Conservation (phyloP, 345 rosid species). For the Aurinia saxatilis region DNA sequence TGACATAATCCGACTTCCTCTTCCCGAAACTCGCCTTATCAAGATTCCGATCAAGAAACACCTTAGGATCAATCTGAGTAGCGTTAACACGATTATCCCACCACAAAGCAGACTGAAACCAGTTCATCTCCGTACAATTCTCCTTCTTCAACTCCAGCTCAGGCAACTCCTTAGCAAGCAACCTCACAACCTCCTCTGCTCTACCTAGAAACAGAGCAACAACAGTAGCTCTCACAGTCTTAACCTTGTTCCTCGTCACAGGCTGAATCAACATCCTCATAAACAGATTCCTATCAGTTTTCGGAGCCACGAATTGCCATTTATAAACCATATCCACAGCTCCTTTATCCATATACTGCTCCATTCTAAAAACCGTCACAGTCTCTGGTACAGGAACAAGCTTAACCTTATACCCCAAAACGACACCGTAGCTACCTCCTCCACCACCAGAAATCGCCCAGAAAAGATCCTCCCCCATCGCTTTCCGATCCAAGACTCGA, state of each 20-base stretch:
- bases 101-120: constrained; percentile 53
- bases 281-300: constrained; percentile 37
- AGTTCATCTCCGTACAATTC: constrained; percentile 43
- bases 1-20: constrained; percentile 66
- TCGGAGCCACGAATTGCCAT: constrained; percentile 54
- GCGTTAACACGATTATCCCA: constrained; percentile 35
- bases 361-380: constrained; percentile 47
- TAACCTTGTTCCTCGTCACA: constrained; percentile 28
- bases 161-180: constrained; percentile 40
- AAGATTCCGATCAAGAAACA: constrained; percentile 33
- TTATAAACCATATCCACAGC: constrained; percentile 34
- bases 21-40: constrained; percentile 33
- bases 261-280: constrained; percentile 70
- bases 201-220: constrained; percentile 37
- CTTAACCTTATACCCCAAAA: constrained; percentile 42
- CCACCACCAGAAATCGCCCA: constrained; percentile 67
- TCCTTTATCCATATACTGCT: constrained; percentile 26
- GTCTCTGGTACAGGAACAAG: constrained; percentile 44
- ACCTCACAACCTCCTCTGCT: constrained; percentile 29
- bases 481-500: constrained; percentile 33
- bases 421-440: constrained; percentile 49
- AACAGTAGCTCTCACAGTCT: constrained; percentile 36
- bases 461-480: constrained; percentile 59
- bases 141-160: constrained; percentile 37
- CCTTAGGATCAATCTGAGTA: constrained; percentile 28